Conservation (phyloP, 805 yeast species). For the Diddensiella caesifluorescens region DNA sequence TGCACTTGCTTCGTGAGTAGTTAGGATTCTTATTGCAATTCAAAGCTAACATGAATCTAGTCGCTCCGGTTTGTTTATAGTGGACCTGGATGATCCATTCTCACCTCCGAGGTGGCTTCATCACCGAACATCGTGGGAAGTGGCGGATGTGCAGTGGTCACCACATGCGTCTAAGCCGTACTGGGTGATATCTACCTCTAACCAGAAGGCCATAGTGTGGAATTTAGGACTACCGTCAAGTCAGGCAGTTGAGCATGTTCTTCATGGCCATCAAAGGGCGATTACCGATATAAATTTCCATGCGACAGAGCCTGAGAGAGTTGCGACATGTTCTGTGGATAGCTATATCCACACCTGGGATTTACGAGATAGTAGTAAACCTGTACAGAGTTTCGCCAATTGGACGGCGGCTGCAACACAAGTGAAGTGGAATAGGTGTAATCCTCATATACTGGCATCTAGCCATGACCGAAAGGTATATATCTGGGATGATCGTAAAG, state of each 20-base stretch:
- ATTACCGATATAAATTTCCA: conserved; percentile 95
- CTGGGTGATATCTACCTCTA: conserved; percentile 91
- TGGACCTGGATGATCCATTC: conserved; percentile 95
- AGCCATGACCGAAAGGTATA: conserved; percentile 77
- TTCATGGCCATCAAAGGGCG: conserved; percentile 89
- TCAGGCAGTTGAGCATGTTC: conserved; percentile 75
- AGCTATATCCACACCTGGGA: conserved; percentile 89
- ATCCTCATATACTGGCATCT: conserved; percentile 74
- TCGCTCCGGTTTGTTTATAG: conserved; percentile 73
- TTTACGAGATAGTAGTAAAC: conserved; percentile 65
- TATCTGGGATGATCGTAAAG: conserved; percentile 86
- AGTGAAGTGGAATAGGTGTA: conserved; percentile 83
- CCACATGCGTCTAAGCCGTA: conserved; percentile 80
- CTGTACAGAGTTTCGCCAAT: conserved; percentile 78
- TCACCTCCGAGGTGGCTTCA: conserved; percentile 91
- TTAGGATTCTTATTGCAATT: background rate
- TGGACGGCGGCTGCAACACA: conserved; percentile 95
- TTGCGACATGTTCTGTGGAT: conserved; percentile 93
- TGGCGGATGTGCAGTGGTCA: conserved; percentile 98
- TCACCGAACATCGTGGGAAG: conserved; percentile 95
- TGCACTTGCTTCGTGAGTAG: conserved; percentile 64
- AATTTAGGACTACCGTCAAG: conserved; percentile 67
- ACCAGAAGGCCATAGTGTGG: conserved; percentile 95
- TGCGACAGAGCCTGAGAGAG: conserved; percentile 73
- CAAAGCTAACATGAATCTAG: conserved; percentile 9